Evolutionary conservation across 176 grass and related monocot genomes (phyloP), one percentile per base, ranked within the genome.

Genomic region (Saccharum spontaneum): DNA sequence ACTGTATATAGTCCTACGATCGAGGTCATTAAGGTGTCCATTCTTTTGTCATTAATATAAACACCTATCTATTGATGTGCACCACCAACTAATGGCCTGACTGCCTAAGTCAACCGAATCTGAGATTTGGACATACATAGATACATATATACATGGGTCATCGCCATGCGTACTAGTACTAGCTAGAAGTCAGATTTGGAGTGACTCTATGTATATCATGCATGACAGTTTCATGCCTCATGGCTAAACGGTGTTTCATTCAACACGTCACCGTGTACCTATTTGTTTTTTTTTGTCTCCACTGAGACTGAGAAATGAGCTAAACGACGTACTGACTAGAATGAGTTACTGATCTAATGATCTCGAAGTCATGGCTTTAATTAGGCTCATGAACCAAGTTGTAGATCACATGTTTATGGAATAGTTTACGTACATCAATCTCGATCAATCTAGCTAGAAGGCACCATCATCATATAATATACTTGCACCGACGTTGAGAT

Each of bases 401-500:
- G 14, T 15, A 39, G 28, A 78, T 43, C 45, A 82, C 59, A 30
- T 26, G 54, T 39, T 45, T 15, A 82, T 13, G 4, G 67, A 20
- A 60, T 82, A 31, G 20, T 84, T 40, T 68, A 38, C 52, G 52
- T 22, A 22, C 18, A 68, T 36, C 60, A 57, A 88, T 72, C 59
- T 82, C 52, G 70, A 75, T 18, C 72, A 3, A 26, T 18, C n/a
- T 64, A 72, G 23, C 75, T 77, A 67, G 67, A 82, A 81, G 11
- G 11, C 33, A 26, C 59, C 33, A 37, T 18, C 48, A 52, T 0
- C 38, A 79, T 79, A 79, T 34, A 49, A 23, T 23, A 23, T 37
- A 68, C 28, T 80, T 80, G 78, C 62, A 67, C 7, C 43, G 1
- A n/a, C 20, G 22, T 86, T 73, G 74, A 85, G 79, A 88, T 89